These are phyloP conservation scores for Malassezia sympodialis DNA, from an alignment of 1,284 basidiomycete genomes.

Conservation along the genomic window DNA sequence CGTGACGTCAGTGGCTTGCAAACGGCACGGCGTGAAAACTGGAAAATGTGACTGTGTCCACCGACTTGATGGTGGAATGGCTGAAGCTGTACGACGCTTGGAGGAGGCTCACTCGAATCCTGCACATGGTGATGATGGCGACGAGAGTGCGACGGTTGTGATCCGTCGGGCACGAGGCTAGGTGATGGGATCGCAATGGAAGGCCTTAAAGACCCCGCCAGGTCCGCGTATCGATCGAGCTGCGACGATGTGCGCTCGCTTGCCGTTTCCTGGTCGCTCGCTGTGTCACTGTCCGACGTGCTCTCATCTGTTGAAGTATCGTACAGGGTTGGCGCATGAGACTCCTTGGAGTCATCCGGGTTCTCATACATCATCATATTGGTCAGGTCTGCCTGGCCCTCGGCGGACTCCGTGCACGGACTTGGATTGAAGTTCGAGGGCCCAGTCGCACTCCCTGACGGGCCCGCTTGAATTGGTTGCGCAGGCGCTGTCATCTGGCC, in stretches of 20 bases:
- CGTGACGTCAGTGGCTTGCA: constrained; percentile 97
- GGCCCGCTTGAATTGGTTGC: neutral
- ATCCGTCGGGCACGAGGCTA: constrained; percentile 7
- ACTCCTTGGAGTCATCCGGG: neutral
- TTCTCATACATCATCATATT: constrained; percentile 12
- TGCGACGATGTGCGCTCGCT: neutral
- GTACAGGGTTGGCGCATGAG: neutral
- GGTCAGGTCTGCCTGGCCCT: neutral
- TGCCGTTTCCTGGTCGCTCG: constrained; percentile 2
- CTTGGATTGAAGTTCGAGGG: neutral
- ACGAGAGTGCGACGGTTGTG: constrained; percentile 49
- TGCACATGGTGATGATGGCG: constrained; percentile 16
- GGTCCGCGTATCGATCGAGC: neutral
- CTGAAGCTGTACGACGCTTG: constrained; percentile 65
- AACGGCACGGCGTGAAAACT: constrained; percentile 91
- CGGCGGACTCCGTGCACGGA: neutral
- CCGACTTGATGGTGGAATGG: constrained; percentile 97
- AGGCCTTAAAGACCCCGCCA: neutral
- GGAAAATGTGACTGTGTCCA: constrained; percentile 92
- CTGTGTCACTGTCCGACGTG: neutral
- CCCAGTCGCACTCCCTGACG: neutral
- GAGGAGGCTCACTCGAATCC: constrained; percentile 16
- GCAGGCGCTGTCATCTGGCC: neutral
- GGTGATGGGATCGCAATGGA: constrained; percentile 15
- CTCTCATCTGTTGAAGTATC: neutral